Conservation (phyloP, 331 rosid species). For the Dryas integrifolia region DNA sequence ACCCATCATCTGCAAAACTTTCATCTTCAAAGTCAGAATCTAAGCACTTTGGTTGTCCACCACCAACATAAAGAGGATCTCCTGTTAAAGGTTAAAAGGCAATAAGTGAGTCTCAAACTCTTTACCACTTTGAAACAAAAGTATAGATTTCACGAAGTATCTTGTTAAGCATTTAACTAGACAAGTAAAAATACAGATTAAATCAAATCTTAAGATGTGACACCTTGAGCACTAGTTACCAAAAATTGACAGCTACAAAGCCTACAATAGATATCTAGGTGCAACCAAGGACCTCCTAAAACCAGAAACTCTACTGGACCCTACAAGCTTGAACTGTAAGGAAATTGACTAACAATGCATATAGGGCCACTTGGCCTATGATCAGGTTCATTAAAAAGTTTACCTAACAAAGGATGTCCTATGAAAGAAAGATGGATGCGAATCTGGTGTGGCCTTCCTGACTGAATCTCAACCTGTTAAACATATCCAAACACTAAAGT, state of each 20-base stretch:
- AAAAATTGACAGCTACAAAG: neutral
- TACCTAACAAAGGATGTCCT: constrained; percentile 84
- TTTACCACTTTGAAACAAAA: neutral
- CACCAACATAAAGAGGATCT: constrained; percentile 79
- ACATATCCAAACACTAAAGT: constrained; percentile 11
- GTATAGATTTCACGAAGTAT: neutral
- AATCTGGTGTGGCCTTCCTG: constrained; percentile 96
- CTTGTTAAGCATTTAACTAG: neutral
- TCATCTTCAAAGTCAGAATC: constrained; percentile 47
- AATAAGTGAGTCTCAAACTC: neutral
- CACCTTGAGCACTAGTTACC: no score
- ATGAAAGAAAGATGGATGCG: constrained; percentile 92
- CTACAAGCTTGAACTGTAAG: no score
- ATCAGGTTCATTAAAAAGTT: neutral
- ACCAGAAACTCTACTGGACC: neutral
- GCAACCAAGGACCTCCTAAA: neutral
- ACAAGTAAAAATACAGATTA: neutral
- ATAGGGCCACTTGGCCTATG: neutral
- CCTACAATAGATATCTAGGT: no score
- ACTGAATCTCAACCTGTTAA: constrained; percentile 80
- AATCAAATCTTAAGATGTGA: no score
- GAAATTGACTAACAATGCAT: no score
- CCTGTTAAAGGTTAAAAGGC: constrained; percentile 34
- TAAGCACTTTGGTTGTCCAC: constrained; percentile 70
- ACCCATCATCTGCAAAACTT: constrained; percentile 82